Evolutionary conservation across 2,329 filamentous ascomycete species (phyloP).

Genomic region (Aspergillus pseudoviridinutans): DNA sequence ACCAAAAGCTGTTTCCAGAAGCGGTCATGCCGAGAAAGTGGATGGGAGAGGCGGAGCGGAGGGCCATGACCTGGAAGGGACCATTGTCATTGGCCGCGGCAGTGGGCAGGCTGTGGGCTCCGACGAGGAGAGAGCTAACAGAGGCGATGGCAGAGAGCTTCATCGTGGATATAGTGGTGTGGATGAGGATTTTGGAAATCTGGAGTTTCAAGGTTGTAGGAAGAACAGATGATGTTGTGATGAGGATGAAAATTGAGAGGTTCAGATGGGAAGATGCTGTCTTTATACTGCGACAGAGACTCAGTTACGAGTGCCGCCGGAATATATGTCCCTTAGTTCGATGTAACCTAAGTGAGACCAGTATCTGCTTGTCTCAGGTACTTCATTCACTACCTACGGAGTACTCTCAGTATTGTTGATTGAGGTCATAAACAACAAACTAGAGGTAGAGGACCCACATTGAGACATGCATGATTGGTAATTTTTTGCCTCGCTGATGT

Average conservation of each 20-base stretch:
- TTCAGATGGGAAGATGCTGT: background rate
- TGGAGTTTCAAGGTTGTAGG: background rate
- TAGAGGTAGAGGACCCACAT: background rate
- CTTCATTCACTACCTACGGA: background rate
- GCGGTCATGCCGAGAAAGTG: constrained; percentile 47
- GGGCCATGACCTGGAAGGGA: constrained; percentile 41
- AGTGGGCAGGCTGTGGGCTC: background rate
- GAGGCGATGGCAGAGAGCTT: background rate
- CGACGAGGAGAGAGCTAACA: background rate
- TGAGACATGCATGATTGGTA: background rate
- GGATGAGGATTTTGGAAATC: background rate
- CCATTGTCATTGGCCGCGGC: constrained; percentile 2
- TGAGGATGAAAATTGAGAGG: background rate
- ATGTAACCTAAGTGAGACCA: background rate
- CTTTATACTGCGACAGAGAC: background rate
- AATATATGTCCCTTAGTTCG: background rate
- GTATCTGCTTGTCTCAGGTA: background rate
- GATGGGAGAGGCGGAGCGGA: constrained; percentile 45
- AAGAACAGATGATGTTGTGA: background rate
- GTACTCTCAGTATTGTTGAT: background rate
- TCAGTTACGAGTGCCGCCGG: background rate
- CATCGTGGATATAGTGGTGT: constrained; percentile 1
- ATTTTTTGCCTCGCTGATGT: background rate
- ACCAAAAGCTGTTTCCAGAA: constrained; percentile 44
- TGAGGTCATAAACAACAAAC: background rate